Evolutionary conservation across 2,329 filamentous ascomycete genomes (phyloP).

Genomic region (Colletotrichum plurivorum): DNA sequence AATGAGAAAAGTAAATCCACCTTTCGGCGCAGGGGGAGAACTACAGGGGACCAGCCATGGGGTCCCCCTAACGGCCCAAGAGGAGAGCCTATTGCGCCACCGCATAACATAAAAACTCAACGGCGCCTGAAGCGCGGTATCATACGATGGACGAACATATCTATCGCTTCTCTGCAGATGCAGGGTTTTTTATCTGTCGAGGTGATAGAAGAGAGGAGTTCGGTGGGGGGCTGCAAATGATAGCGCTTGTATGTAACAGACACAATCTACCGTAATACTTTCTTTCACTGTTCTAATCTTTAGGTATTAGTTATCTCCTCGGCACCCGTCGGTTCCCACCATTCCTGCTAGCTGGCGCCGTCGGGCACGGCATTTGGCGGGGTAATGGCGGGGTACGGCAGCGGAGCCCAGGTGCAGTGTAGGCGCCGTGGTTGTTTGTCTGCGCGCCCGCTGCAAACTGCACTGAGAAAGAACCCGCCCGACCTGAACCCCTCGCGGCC

Average conservation of each 20-base stretch:
- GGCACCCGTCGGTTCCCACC: slow-evolving; percentile 18
- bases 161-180: slow-evolving; percentile 12
- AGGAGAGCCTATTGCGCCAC: slow-evolving; percentile 8
- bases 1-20: too few species aligned
- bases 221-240: slow-evolving; percentile 15
- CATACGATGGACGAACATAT: slow-evolving; percentile 1
- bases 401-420: too few species aligned
- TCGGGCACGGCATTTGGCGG: slow-evolving; percentile 39
- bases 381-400: slow-evolving; percentile 41
- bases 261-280: too few species aligned
- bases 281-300: slow-evolving; percentile 11
- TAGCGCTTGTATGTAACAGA: neutral
- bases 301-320: too few species aligned
- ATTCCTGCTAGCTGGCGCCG: neutral
- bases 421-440: too few species aligned
- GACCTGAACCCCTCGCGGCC: slow-evolving; percentile 1
- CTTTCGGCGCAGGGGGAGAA: too few species aligned
- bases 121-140: neutral
- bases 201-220: too few species aligned
- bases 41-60: too few species aligned
- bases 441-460: slow-evolving; percentile 18
- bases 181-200: too few species aligned
- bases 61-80: too few species aligned
- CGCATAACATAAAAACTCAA: slow-evolving; percentile 11
- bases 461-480: too few species aligned